phyloP scores from a whole-genome alignment of 2,329 filamentous ascomycete genomes.

The Pleochaeta shiraiana region DNA sequence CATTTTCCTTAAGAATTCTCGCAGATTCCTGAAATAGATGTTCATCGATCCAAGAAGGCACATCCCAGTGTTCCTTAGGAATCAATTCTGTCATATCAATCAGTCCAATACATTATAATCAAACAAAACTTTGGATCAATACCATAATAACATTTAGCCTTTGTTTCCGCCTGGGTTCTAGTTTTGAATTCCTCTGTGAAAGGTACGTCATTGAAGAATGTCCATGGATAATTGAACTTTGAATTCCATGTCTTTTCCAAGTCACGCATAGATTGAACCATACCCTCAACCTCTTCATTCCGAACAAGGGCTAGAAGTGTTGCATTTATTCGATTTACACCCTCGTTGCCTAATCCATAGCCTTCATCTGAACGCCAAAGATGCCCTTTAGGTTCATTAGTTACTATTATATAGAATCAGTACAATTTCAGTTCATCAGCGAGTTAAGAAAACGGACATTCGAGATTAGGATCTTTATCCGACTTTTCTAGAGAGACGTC shows the following conservation, averaged over 20 bases:
- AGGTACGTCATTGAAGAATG: slow-evolving; percentile 92
- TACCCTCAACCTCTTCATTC: slow-evolving; percentile 67
- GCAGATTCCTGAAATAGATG: slow-evolving; percentile 73
- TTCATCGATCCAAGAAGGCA: slow-evolving; percentile 78
- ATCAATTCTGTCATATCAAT: slow-evolving; percentile 43
- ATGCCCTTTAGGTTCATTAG: slow-evolving; percentile 59
- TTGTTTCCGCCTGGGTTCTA: slow-evolving; percentile 59
- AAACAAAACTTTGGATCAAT: slow-evolving; percentile 14
- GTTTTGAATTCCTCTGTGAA: slow-evolving; percentile 88
- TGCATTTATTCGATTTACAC: slow-evolving; percentile 74
- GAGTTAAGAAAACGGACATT: slow-evolving; percentile 33
- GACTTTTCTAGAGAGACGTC: slow-evolving; percentile 32
- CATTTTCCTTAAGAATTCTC: slow-evolving; percentile 57
- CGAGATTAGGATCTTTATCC: slow-evolving; percentile 64
- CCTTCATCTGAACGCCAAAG: slow-evolving; percentile 52
- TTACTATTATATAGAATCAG: too few species aligned
- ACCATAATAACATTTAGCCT: slow-evolving; percentile 76
- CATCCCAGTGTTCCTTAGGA: slow-evolving; percentile 86
- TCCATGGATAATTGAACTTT: slow-evolving; percentile 99
- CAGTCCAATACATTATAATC: slow-evolving; percentile 1
- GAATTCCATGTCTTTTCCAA: slow-evolving; percentile 89
- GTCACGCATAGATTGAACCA: slow-evolving; percentile 76
- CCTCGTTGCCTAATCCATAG: slow-evolving; percentile 53
- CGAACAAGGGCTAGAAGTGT: slow-evolving; percentile 81
- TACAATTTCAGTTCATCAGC: slow-evolving; percentile 5